A percentile compares a stretch with the other conserved stretches of the same genome.
These are phyloP conservation scores for Lipomyces chichibuensis DNA, from an alignment of 805 yeast species.

Conservation along the genomic window DNA sequence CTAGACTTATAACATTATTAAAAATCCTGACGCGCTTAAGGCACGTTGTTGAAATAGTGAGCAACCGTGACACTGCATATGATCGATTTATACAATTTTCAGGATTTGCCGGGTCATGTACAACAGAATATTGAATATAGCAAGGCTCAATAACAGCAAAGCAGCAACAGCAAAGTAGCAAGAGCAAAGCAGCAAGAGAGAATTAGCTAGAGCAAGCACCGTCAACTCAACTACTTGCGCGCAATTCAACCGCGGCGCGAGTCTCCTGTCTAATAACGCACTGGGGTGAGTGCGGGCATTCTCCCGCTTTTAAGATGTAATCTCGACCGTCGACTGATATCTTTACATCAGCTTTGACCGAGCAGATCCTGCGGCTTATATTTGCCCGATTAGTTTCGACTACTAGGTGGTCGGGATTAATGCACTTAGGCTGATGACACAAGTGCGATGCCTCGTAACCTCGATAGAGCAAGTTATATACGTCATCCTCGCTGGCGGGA, in stretches of 20 bases:
- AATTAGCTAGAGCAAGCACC: no score
- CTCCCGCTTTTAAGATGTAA: not conserved
- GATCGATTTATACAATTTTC: no score
- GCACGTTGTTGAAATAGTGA: no score
- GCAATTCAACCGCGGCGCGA: not conserved
- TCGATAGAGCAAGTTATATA: not conserved
- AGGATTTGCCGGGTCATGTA: no score
- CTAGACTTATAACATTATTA: no score
- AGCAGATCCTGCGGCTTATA: not conserved
- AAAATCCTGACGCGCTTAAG: no score
- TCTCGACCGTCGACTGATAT: not conserved
- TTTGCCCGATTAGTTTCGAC: not conserved
- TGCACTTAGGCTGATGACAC: not conserved
- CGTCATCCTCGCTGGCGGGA: not conserved
- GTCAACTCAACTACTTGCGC: no score
- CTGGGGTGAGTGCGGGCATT: not conserved
- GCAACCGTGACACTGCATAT: no score
- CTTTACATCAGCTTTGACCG: not conserved
- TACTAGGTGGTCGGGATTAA: not conserved
- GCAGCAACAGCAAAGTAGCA: no score
- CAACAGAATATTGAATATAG: no score
- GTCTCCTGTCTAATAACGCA: not conserved
- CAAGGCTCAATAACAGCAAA: no score
- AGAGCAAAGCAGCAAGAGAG: no score
- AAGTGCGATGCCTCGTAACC: not conserved